Conservation (phyloP, 768 basidiomycete species). For the Tylopilus sp. region DNA sequence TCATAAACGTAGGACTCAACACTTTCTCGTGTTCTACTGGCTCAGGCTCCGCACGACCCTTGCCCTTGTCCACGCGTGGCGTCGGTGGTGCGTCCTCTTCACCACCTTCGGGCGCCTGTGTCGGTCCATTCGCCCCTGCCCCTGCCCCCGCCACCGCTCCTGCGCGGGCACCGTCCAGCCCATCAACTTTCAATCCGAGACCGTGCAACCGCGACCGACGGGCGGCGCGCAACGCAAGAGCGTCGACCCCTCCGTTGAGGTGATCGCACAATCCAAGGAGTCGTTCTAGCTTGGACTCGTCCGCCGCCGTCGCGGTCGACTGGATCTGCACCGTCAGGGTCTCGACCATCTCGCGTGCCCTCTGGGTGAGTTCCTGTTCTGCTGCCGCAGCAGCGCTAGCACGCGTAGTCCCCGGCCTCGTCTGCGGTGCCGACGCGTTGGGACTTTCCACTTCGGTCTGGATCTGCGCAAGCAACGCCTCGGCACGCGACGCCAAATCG, state of each 20-base stretch:
- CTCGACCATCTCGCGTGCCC: constrained; percentile 50
- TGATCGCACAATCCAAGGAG: constrained; percentile 72
- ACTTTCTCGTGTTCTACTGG: constrained; percentile 68
- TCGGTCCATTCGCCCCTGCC: too few relatives aligned
- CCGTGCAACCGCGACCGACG: constrained; percentile 44
- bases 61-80: constrained; percentile 75
- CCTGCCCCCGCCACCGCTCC: too few relatives aligned
- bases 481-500: constrained; percentile 34
- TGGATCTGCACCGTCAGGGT: constrained; percentile 54
- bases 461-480: constrained; percentile 39
- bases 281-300: constrained; percentile 61
- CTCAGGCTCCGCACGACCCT: constrained; percentile 65
- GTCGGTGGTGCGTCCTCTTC: constrained; percentile 41
- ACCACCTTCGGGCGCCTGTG: too few relatives aligned
- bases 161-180: constrained; percentile 22
- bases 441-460: constrained; percentile 9
- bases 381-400: neutral
- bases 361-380: constrained; percentile 40
- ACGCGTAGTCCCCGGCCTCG: neutral
- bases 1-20: constrained; percentile 61
- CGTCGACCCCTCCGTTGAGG: constrained; percentile 55
- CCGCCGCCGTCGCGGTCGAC: constrained; percentile 38
- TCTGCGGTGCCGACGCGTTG: constrained; percentile 1
- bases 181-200: constrained; percentile 41
- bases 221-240: constrained; percentile 37